Evolutionary conservation across 306 rosid species (phyloP).

Genomic region (Clitoria ternatea): DNA sequence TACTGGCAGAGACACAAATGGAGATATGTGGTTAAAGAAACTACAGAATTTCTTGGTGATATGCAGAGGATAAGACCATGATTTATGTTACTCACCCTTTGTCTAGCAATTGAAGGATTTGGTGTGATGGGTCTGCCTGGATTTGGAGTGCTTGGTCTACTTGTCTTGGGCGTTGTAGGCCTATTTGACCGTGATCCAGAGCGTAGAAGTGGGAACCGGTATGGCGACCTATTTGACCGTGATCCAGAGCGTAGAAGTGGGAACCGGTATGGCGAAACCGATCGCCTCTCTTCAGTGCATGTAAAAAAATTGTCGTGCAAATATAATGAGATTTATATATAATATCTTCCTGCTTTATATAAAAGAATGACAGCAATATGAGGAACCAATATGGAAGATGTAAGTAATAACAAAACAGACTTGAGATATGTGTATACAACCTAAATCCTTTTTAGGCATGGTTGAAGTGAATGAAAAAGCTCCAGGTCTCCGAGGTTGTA

Average conservation of each 20-base stretch:
- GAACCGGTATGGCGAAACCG: constrained; percentile 89
- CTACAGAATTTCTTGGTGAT: not conserved
- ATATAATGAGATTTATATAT: not conserved
- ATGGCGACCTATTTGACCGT: too few relatives aligned
- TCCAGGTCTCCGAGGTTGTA: constrained; percentile 53
- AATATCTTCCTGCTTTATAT: not conserved
- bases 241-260: constrained; percentile 94
- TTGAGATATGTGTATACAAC: constrained; percentile 29
- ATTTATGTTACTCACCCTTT: constrained; percentile 42
- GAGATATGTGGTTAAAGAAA: not conserved
- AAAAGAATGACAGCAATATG: not conserved
- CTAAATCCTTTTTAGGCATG: constrained; percentile 69
- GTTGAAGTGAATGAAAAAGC: constrained; percentile 72
- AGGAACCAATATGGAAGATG: not conserved
- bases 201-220: constrained; percentile 92
- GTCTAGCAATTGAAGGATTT: constrained; percentile 61
- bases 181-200: constrained; percentile 82
- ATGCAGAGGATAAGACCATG: not conserved
- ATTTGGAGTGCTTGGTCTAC: constrained; percentile 73
- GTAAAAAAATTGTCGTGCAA: constrained; percentile 28
- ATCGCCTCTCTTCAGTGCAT: constrained; percentile 57
- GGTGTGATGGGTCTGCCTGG: constrained; percentile 87
- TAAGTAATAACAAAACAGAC: not conserved
- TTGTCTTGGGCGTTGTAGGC: constrained; percentile 61
- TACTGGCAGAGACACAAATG: constrained; percentile 44